Evolutionary conservation across 2,329 filamentous ascomycete species (phyloP), one percentile per base, ranked within the genome.

Genomic region (Alternaria tenuissima): DNA sequence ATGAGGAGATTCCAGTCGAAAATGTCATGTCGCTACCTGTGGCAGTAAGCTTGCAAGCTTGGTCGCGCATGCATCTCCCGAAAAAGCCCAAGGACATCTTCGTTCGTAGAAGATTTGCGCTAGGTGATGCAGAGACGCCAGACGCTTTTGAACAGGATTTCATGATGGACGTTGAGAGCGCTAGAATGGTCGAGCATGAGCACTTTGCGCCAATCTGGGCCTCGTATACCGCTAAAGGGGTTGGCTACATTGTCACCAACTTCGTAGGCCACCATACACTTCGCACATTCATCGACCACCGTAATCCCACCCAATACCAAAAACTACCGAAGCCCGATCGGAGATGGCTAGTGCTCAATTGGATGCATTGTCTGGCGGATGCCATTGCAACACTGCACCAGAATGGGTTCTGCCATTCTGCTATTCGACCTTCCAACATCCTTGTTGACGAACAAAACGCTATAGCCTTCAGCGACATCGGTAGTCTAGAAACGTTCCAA

Each of bases 311-410:
- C 22, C 84, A 86, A 22, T 84, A 90, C 74, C 89, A 90, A 68
- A 85, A 84, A 53, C 75, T 92, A 11, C 69, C 85, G 4, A 90
- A 91, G 71, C 81, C 82, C 52, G 83, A 86, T 41, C 83, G 89
- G 26, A 83, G 88, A 34, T 80, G 82, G 46, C 79, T 90, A 16
- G 75, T 92, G 5, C 81, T 92, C 72, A 89, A 91, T 74, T 93
- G 91, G 91, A 86, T 93, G 69, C 87, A 91, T 70, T 93, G 91
- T 73, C 82, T 93, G 4, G 83, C 85, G 41, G 89, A 92, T 73
- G 88, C 89, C 1, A 72, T 93, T 16, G 86, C 88, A 54, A 90
- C 86, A 63, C 79, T 93, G 3, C 91, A 93, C 72, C 84, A 83
- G 63, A 84, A 84, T 48, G 87, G 88, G 1, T 83, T 87, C 24